These are phyloP conservation scores for Yamadazyma sp. DNA, from an alignment of 805 yeast genomes.

Conservation along the genomic window DNA sequence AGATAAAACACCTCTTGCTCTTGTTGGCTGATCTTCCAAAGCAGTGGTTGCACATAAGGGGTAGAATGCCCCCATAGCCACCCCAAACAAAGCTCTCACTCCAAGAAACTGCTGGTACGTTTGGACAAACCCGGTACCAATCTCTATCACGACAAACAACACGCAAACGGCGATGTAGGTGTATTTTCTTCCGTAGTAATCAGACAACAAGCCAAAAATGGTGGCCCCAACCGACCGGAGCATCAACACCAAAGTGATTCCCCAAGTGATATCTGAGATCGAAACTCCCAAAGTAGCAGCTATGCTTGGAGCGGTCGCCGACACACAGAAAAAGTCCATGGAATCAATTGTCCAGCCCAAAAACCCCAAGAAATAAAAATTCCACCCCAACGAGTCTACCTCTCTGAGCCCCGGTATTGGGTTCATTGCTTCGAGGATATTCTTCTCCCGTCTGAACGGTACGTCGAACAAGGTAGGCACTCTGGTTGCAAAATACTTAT, in stretches of 20 bases:
- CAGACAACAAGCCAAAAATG: conserved; percentile 61
- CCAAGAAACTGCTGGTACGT: conserved; percentile 59
- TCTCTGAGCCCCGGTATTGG: conserved; percentile 44
- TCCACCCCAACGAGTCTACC: conserved; percentile 49
- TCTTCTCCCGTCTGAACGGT: conserved; percentile 7
- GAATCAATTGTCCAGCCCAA: conserved; percentile 73
- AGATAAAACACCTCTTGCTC: conserved; percentile 59
- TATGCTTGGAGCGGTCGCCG: conserved; percentile 52
- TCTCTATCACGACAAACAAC: conserved; percentile 54
- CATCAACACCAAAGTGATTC: conserved; percentile 70
- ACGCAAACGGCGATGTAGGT: conserved; percentile 56
- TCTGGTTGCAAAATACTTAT: conserved; percentile 43
- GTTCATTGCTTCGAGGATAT: conserved; percentile 35
- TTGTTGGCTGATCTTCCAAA: conserved; percentile 60
- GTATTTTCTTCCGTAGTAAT: conserved; percentile 66
- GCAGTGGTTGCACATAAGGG: conserved; percentile 68
- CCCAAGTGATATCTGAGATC: conserved; percentile 63
- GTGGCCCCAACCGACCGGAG: conserved; percentile 71
- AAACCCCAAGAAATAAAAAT: conserved; percentile 58
- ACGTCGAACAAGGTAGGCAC: conserved; percentile 43
- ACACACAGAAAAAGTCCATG: conserved; percentile 65
- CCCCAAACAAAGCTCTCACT: conserved; percentile 63
- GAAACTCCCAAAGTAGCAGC: conserved; percentile 47
- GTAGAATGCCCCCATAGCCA: conserved; percentile 71
- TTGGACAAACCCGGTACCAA: conserved; percentile 65